Evolutionary conservation across 2,329 filamentous ascomycete genomes (phyloP).

Genomic region (Aspergillus uvarum): DNA sequence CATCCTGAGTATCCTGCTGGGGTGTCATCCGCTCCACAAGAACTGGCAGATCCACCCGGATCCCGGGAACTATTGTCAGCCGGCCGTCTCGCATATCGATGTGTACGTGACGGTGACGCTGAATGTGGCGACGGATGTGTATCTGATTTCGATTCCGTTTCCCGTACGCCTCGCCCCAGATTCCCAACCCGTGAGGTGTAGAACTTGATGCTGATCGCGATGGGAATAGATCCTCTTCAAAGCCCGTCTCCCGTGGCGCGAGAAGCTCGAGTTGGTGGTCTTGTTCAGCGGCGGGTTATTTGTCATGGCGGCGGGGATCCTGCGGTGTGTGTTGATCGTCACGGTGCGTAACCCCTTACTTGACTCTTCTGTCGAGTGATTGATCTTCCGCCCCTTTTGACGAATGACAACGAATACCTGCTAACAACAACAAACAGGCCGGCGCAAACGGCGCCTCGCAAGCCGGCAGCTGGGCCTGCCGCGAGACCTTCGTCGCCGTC

Average conservation of each 20-base stretch:
- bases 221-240: slow-evolving; percentile 52
- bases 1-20: slow-evolving; percentile 52
- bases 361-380: too few species aligned
- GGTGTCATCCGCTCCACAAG: slow-evolving; percentile 53
- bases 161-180: too few species aligned
- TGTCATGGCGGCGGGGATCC: slow-evolving; percentile 55
- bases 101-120: slow-evolving; percentile 54
- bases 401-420: background rate
- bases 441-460: slow-evolving; percentile 41
- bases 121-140: slow-evolving; percentile 59
- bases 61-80: slow-evolving; percentile 54
- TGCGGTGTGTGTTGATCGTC: slow-evolving; percentile 55
- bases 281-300: slow-evolving; percentile 59
- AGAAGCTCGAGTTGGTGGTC: slow-evolving; percentile 54
- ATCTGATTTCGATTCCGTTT: slow-evolving; percentile 59
- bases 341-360: slow-evolving; percentile 28
- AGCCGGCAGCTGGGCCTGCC: slow-evolving; percentile 47
- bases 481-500: slow-evolving; percentile 49
- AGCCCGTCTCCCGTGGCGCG: slow-evolving; percentile 49
- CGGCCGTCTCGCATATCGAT: slow-evolving; percentile 52
- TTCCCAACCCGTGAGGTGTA: too few species aligned
- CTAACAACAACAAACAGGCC: slow-evolving; percentile 19
- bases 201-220: background rate
- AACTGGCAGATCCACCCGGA: slow-evolving; percentile 62
- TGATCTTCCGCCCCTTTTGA: background rate